Base-by-base conservation (phyloP, 2,329 filamentous ascomycete genomes). In the Salinomyces thailandicus region DNA sequence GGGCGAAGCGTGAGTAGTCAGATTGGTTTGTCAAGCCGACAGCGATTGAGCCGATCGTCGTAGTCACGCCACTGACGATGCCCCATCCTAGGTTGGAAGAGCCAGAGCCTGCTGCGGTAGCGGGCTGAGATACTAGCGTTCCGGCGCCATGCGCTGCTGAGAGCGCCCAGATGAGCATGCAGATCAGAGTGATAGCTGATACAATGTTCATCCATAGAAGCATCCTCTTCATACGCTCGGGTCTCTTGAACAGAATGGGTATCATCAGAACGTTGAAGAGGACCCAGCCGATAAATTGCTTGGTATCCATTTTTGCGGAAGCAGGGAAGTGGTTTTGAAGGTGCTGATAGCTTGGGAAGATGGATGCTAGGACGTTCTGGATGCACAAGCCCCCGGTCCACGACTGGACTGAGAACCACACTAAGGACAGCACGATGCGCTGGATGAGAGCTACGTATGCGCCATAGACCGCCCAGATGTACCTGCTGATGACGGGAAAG, bases 401-500 rank as follows among this genome's bases (percentile, higher is more conserved):
- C 20, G 71, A 73, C 46, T 81, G 75, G 29, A 81, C 77, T 0
- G 75, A 72, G 35, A 79, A 75, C 51, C 58, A 24, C 51, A 53
- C 50, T 8, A 51, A 33, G 14, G 68, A 69, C 4, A 75, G 61
- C 24, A 75, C 64, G 13, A 66, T 61, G 8, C 71, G 63, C 0
- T 69, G 72, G 5, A 74, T 46, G 32, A 75, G 67, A 9, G 69
- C 64, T 17, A 74, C 54, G 49, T 73, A 74, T 16, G 64, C 67
- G 33, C 70, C 69, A 61, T 66, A 72, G 50, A 73, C 71, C 0
- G 71, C 72, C 66, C 69, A 75, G 33, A 65, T 66, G 4, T 69
- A 68, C 26, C 72, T 64, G 0, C 68, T 64, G 19, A 73, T 62
- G 13, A 75, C 69, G 0, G 71, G 69, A 45, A 74, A 75, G 0